Base-by-base conservation (phyloP, 768 basidiomycete species). In the Gloeopeniophorella convolvens region DNA sequence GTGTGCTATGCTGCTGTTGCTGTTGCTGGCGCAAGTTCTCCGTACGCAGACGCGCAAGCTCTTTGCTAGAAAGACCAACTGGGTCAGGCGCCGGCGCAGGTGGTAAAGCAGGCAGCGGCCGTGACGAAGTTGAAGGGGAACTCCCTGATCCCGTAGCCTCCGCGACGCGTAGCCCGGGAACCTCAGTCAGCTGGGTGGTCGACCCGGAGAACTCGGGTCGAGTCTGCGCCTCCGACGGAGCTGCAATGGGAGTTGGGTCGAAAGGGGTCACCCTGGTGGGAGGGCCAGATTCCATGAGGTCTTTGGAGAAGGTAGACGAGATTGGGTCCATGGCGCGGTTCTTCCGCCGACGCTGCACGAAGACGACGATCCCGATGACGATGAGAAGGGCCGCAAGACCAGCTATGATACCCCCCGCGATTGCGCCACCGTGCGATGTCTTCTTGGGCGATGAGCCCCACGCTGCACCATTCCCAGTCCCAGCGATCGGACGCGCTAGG, bases 41-140 rank as follows among this genome's bases (percentile, higher is more conserved):
- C 11, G 21, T 10, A 16, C 46, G 42, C 9, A 47, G 16, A 18
- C 32, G 46, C 21, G 51, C 51, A 11, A 53, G 42, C 42, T 56
- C 33, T 34, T 54, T 56, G 35, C 26, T 10, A 1, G 51, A 37
- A 26, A 56, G 28, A 28, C 51, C 51, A 6, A 23, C 5, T 1
- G 40, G 40, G 16, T 36, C 18, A 3, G 54, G 34, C 27, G 12
- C 4, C 13, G 30, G 50, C 11, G 15, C 11, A 4, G 23, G 35
- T 5, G 35, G 35, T 24, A 15, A 11, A 18, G 3, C 18, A 11
- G 18, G 12, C 5, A 21, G 15, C 26, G 35, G 31, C 1, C 5
- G 15, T 28, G 27, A 12, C n/a, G 11, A 5, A 40, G 31, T 6
- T 21, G 16, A 5, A 8, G 10, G 18, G 6, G 5, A 11, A 11